Evolutionary conservation across 2,329 filamentous ascomycete species (phyloP), one percentile per base, ranked within the genome.

Genomic region (Rhytidhysteron rufulum): DNA sequence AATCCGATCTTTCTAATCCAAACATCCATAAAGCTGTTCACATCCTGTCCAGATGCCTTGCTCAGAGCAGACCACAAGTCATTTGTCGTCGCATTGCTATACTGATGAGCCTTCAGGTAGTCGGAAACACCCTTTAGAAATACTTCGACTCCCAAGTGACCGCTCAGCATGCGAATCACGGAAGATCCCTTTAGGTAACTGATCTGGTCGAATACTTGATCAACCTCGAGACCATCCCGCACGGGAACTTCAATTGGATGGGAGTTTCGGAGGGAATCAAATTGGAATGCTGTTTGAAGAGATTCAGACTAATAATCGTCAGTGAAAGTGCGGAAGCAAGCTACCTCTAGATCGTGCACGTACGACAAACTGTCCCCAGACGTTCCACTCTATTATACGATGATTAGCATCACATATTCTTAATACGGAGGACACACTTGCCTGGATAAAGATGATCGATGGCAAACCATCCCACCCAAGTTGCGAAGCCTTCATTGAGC

Each of bases 1-100:
- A 95, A 95, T 2, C 93, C 93, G 51, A 97, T 94, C 70, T 91
- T 93, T 54, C 85, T 82, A 59, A 97, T 95, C 93, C 93, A 98
- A 15, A 86, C 83, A 50, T 88, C 78, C 90, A 98, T 98, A 59
- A 97, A 85, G 35, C 75, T 74, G 50, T 84, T 83, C 25, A 98
- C 85, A 58, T 97, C 86, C 62, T 88, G 81, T 24, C 88, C 88
- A 7, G 91, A 96, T 4, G 86, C 88, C 55, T 94, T 82, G 60
- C 85, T 87, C 34, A 98, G 74, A 7, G 91, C 88, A 43, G 82
- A 77, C 93, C 93, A 98, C 3, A 98, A 77, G 53, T 94, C 90
- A 58, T 86, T 82, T 1, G 93, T 97, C 53, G 85, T 94, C 33
- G 93, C 93, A 61, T 98, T 85, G 15, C 86, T 82, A 60, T 95